Percentiles rank a stretch among this genome's conserved stretches.
These are phyloP conservation scores for Perkinsela sp. DNA, from an alignment of 208 protist genomes.

Conservation along the genomic window DNA sequence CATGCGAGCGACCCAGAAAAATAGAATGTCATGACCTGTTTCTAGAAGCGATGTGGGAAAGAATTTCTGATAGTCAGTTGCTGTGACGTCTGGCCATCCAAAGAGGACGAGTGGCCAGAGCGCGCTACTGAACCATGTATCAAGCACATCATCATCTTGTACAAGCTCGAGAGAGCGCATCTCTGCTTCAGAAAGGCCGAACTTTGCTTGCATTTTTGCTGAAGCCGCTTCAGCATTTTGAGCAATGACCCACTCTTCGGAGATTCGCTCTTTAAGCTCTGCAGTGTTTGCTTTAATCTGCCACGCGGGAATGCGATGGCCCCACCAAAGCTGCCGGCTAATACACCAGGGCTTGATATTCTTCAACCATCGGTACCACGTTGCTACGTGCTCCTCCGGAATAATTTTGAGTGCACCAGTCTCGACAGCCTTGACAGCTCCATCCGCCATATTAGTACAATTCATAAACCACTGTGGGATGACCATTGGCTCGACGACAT, in stretches of 20 bases:
- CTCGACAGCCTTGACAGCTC: constrained; percentile 40
- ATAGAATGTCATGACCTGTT: constrained; percentile 98
- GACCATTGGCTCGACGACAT: constrained; percentile 95
- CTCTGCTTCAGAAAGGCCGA: constrained; percentile 29
- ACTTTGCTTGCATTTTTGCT: constrained; percentile 44
- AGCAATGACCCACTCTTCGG: constrained; percentile 67
- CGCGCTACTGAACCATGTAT: constrained; percentile 99
- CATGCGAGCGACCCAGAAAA: constrained; percentile 99
- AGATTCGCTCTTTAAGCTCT: not conserved
- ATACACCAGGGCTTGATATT: constrained; percentile 90
- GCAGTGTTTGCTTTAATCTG: constrained; percentile 29
- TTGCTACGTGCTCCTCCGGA: constrained; percentile 57
- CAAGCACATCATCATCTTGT: constrained; percentile 97
- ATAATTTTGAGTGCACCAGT: constrained; percentile 73
- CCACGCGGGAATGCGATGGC: constrained; percentile 97
- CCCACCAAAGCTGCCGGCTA: constrained; percentile 98
- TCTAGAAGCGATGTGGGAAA: constrained; percentile 89
- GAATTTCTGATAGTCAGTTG: constrained; percentile 70
- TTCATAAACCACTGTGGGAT: constrained; percentile 98
- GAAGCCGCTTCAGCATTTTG: constrained; percentile 71
- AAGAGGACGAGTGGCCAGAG: constrained; percentile 94
- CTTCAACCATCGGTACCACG: constrained; percentile 85
- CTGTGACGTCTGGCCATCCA: constrained; percentile 72
- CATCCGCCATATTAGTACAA: constrained; percentile 54
- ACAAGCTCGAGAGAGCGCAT: constrained; percentile 19